Evolutionary conservation across 345 rosid species (phyloP).

Genomic region (Arabis hirsuta): DNA sequence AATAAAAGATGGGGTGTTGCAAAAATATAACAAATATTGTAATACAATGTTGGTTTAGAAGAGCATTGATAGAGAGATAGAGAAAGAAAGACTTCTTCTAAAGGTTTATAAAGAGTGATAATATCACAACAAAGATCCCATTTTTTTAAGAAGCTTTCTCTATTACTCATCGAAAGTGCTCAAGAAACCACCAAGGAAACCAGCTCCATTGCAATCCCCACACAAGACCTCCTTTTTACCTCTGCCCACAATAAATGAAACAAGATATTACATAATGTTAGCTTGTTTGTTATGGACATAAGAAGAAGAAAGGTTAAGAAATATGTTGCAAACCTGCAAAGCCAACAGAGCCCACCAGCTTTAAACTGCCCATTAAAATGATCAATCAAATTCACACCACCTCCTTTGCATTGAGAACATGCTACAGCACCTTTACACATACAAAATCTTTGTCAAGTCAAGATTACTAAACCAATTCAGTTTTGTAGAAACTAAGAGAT

Average conservation of each 20-base stretch:
- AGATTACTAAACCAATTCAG: neutral
- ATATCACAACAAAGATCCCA: neutral
- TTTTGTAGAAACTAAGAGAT: neutral
- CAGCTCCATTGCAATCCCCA: constrained; percentile 94
- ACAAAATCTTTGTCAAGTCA: constrained; percentile 5
- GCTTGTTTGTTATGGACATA: neutral
- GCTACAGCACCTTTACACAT: constrained; percentile 53
- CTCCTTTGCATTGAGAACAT: constrained; percentile 81
- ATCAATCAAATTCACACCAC: constrained; percentile 82
- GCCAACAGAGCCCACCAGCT: constrained; percentile 94
- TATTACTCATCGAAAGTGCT: constrained; percentile 67
- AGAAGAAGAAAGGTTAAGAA: neutral
- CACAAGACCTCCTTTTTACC: constrained; percentile 85
- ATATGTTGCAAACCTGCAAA: constrained; percentile 66
- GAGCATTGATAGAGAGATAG: neutral
- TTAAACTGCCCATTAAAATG: constrained; percentile 96
- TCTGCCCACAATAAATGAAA: constrained; percentile 50
- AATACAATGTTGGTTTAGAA: constrained; percentile 8
- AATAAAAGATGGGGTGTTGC: constrained; percentile 18
- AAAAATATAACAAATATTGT: constrained; percentile 25
- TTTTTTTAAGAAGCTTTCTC: constrained; percentile 8
- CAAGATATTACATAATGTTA: neutral
- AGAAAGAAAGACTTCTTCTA: constrained; percentile 15
- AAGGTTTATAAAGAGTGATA: constrained; percentile 10
- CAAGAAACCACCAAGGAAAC: constrained; percentile 92